phyloP scores from a whole-genome alignment of 2,329 filamentous ascomycete genomes.

The Aspergillus niger region DNA sequence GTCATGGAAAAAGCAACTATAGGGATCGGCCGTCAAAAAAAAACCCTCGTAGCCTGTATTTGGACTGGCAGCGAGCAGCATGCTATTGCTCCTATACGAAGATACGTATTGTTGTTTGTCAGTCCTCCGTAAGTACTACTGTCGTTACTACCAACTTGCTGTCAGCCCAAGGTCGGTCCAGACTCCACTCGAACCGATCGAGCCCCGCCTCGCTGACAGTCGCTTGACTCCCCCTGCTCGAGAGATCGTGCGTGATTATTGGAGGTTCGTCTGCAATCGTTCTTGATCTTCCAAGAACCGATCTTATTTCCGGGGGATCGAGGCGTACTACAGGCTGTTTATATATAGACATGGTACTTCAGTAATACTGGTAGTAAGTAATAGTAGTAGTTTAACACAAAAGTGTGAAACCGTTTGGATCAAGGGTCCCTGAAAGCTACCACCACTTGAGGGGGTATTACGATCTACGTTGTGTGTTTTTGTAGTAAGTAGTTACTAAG shows the following conservation, averaged over 20 bases:
- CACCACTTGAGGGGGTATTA: too few species aligned
- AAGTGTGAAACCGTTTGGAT: not conserved
- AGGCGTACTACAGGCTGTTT: conserved; percentile 1
- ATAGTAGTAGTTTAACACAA: too few species aligned
- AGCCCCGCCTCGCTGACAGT: not conserved
- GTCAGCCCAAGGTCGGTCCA: conserved; percentile 9
- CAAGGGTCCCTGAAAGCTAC: too few species aligned
- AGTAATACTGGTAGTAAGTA: too few species aligned
- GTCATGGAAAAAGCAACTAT: conserved; percentile 13
- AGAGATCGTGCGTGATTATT: conserved; percentile 18
- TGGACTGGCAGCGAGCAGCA: not conserved
- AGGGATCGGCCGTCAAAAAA: conserved; percentile 19
- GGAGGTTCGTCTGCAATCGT: conserved; percentile 13
- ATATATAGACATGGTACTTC: not conserved
- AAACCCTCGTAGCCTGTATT: not conserved
- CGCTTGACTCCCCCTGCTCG: not conserved
- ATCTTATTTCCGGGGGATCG: conserved; percentile 17
- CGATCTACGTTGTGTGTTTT: too few species aligned
- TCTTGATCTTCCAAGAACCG: conserved; percentile 11
- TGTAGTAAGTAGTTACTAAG: too few species aligned
- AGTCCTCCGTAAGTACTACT: not conserved
- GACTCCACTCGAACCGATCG: conserved; percentile 12
- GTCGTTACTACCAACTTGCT: not conserved
- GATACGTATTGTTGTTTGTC: not conserved
- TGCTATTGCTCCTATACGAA: not conserved